Evolutionary conservation across 2,329 filamentous ascomycete genomes (phyloP).

Genomic region (Fusarium metavorans): DNA sequence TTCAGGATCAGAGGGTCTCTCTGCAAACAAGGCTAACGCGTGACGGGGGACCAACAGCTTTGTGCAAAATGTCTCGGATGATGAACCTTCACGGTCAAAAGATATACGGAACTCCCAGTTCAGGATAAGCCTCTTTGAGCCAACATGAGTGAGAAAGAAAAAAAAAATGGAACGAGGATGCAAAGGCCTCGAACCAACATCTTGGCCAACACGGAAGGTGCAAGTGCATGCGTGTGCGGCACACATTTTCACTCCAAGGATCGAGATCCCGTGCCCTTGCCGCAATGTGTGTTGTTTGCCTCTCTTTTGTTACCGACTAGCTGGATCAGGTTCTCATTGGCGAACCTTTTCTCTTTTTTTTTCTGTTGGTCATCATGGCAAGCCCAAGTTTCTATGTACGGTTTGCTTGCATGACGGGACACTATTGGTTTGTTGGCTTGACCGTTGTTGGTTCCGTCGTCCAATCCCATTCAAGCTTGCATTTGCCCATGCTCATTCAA

Average conservation of each 20-base stretch:
- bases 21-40: neutral
- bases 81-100: neutral
- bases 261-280: conserved; percentile 16
- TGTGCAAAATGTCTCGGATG: conserved; percentile 5
- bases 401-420: conserved; percentile 11
- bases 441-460: neutral
- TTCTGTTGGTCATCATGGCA: conserved; percentile 1
- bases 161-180: neutral
- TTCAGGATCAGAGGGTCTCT: neutral
- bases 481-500: neutral
- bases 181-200: conserved; percentile 1
- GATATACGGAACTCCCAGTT: neutral
- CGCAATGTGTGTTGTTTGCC: conserved; percentile 1
- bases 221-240: neutral
- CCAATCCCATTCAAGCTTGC: conserved; percentile 11
- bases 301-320: conserved; percentile 23
- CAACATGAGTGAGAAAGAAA: no score
- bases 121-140: neutral
- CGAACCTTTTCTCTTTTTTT: neutral
- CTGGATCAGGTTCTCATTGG: conserved; percentile 16
- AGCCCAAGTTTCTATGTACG: conserved; percentile 20
- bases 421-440: conserved; percentile 32
- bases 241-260: neutral
- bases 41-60: neutral
- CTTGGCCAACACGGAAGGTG: neutral